Evolutionary conservation across 768 basidiomycete species (phyloP).

Genomic region (Kwoniella mangroviensis): DNA sequence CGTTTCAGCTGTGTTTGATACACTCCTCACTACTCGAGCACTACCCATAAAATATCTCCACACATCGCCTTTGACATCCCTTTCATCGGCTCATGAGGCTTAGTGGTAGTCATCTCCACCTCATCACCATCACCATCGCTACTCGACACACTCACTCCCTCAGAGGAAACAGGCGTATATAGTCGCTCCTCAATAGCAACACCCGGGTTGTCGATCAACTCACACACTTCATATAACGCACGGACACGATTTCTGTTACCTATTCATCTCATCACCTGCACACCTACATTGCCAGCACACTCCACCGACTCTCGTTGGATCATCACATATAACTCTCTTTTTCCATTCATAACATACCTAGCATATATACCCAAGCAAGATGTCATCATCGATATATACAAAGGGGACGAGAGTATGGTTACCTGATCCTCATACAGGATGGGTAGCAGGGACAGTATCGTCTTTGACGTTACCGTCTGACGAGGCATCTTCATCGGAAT

Average conservation of each 20-base stretch:
- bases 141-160: neutral
- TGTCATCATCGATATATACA: slow-evolving; percentile 47
- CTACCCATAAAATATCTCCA: neutral
- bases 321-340: neutral
- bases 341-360: neutral
- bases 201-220: slow-evolving; percentile 6
- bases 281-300: too few species aligned
- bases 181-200: slow-evolving; percentile 2
- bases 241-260: slow-evolving; percentile 12
- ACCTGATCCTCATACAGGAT: slow-evolving; percentile 50
- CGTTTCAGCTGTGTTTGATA: too few species aligned
- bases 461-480: slow-evolving; percentile 43
- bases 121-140: neutral
- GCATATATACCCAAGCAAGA: slow-evolving; percentile 21
- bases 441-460: slow-evolving; percentile 52
- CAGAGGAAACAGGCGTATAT: neutral
- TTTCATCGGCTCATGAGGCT: neutral
- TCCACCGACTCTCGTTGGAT: neutral
- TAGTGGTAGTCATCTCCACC: slow-evolving; percentile 2
- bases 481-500: slow-evolving; percentile 33
- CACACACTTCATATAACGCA: slow-evolving; percentile 1
- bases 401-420: slow-evolving; percentile 57
- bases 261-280: neutral
- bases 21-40: too few species aligned
- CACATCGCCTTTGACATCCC: slow-evolving; percentile 6